A percentile compares a stretch with the other conserved stretches of the same genome.
These are phyloP conservation scores for Lycium ferocissimum DNA, from an alignment of 257 asterid genomes.

Conservation along the genomic window DNA sequence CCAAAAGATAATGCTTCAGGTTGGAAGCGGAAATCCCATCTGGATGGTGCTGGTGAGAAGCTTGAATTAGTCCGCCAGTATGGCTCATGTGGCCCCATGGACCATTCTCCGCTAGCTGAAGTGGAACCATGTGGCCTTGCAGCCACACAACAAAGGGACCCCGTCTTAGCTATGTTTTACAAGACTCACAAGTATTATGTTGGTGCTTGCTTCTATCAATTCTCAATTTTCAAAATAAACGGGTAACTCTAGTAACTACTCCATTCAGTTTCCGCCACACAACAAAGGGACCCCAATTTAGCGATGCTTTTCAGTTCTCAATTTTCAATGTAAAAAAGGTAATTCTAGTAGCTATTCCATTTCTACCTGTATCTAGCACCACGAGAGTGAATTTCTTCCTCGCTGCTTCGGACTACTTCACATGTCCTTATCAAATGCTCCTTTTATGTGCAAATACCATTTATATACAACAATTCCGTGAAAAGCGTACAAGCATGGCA, in stretches of 20 bases:
- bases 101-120: conserved; percentile 90
- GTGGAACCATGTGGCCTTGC: conserved; percentile 99
- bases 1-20: conserved; percentile 79
- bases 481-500: background rate
- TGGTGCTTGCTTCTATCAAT: conserved; percentile 36
- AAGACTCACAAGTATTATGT: conserved; percentile 45
- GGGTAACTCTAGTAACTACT: background rate
- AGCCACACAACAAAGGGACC: conserved; percentile 99
- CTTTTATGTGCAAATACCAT: conserved; percentile 7
- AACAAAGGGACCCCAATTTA: conserved; percentile 96
- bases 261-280: conserved; percentile 77
- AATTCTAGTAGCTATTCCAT: conserved; percentile 27
- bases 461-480: background rate
- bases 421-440: background rate
- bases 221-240: conserved; percentile 3
- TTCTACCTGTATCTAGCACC: background rate
- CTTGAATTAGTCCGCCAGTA: conserved; percentile 95
- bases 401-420: background rate
- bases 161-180: conserved; percentile 94
- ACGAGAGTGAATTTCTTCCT: background rate
- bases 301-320: conserved; percentile 47
- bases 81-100: conserved; percentile 93
- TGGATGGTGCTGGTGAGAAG: conserved; percentile 94
- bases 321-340: background rate
- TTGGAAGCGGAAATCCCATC: conserved; percentile 85